These are phyloP conservation scores for Omphalotus olearius DNA, from an alignment of 1,284 basidiomycete genomes.

Conservation along the genomic window DNA sequence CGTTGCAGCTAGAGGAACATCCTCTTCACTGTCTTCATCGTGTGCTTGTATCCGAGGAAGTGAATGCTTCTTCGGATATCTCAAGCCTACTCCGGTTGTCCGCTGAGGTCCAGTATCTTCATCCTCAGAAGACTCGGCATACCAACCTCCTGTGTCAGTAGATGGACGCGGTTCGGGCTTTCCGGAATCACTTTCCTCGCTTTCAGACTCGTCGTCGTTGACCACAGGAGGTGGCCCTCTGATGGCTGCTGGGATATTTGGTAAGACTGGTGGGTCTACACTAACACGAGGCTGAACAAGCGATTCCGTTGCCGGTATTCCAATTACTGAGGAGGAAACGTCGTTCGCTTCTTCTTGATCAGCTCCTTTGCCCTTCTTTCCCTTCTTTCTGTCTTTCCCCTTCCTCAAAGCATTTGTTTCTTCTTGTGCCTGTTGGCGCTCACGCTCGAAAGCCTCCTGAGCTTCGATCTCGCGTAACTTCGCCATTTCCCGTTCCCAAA, in stretches of 20 bases:
- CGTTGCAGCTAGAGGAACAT: slow-evolving; percentile 66
- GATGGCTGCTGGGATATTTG: slow-evolving; percentile 45
- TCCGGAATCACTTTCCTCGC: slow-evolving; percentile 43
- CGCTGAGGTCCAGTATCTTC: slow-evolving; percentile 47
- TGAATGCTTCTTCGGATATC: slow-evolving; percentile 34
- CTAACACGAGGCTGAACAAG: slow-evolving; percentile 27
- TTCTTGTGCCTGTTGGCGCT: slow-evolving; percentile 38
- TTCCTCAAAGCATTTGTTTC: slow-evolving; percentile 38
- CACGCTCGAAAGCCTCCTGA: slow-evolving; percentile 45
- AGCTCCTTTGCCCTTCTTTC: slow-evolving; percentile 26
- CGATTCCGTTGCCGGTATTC: slow-evolving; percentile 9
- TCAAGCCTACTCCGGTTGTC: slow-evolving; percentile 50
- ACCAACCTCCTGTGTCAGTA: slow-evolving; percentile 39
- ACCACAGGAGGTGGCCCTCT: slow-evolving; percentile 40
- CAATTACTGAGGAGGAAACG: slow-evolving; percentile 1
- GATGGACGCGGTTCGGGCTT: slow-evolving; percentile 21
- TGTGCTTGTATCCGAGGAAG: slow-evolving; percentile 15
- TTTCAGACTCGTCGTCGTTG: slow-evolving; percentile 46
- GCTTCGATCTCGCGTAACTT: slow-evolving; percentile 72
- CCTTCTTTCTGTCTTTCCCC: slow-evolving; percentile 41
- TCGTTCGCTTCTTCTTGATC: neutral
- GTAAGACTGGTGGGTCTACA: slow-evolving; percentile 51
- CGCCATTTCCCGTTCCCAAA: slow-evolving; percentile 77
- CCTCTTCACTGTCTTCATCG: slow-evolving; percentile 66
- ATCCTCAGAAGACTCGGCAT: slow-evolving; percentile 60